Evolutionary conservation across 208 protist species (phyloP).

Genomic region (Leishmania gerbilli): DNA sequence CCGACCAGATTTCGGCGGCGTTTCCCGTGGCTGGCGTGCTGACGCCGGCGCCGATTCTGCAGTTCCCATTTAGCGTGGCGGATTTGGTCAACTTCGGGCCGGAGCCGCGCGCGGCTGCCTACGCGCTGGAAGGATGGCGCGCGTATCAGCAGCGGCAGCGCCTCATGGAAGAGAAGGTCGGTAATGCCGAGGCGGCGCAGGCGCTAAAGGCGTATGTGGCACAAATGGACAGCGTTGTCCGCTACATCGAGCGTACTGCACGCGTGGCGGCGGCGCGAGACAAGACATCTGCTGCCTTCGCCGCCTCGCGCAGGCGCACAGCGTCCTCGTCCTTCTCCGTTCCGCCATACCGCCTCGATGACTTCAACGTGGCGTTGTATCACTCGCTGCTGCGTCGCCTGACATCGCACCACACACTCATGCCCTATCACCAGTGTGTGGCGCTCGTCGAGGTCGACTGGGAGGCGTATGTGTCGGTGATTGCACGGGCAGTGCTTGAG

Average conservation of each 20-base stretch:
- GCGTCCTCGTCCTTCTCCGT: constrained; percentile 19
- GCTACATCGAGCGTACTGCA: background rate
- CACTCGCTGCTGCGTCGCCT: constrained; percentile 33
- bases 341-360: constrained; percentile 17
- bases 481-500: constrained; percentile 49
- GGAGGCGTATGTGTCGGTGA: constrained; percentile 65
- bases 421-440: constrained; percentile 49
- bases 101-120: constrained; percentile 28
- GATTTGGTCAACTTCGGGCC: constrained; percentile 34
- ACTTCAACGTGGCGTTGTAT: constrained; percentile 32
- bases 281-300: background rate
- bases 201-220: constrained; percentile 19
- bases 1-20: constrained; percentile 14
- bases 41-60: constrained; percentile 22
- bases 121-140: constrained; percentile 27
- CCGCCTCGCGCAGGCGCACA: background rate
- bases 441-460: constrained; percentile 59
- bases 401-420: constrained; percentile 24
- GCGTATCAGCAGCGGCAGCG: constrained; percentile 29
- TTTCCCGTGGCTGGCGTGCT: constrained; percentile 43
- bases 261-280: background rate
- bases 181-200: constrained; percentile 3
- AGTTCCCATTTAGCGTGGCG: constrained; percentile 27
- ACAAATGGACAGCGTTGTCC: constrained; percentile 14
- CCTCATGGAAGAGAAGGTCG: constrained; percentile 6